Percentiles rank a stretch among this genome's conserved stretches.
These are phyloP conservation scores for Curvularia spicifera DNA, from an alignment of 2,329 filamentous ascomycete species.

Conservation along the genomic window DNA sequence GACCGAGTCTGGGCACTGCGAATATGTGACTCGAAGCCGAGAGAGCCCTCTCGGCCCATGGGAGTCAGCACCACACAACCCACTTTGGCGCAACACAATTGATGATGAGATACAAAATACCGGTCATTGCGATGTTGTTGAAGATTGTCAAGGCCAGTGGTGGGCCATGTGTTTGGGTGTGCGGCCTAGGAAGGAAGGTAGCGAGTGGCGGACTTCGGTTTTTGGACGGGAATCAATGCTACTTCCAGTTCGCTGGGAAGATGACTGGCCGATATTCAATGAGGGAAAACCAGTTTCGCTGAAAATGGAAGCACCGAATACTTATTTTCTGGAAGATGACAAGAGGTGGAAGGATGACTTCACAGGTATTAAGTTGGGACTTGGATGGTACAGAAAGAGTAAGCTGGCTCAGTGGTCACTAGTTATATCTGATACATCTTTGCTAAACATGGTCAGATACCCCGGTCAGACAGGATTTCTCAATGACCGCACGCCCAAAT, in stretches of 20 bases:
- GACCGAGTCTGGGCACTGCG: slow-evolving; percentile 45
- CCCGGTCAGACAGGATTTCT: slow-evolving; percentile 56
- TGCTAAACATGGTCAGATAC: slow-evolving; percentile 57
- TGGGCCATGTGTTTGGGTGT: slow-evolving; percentile 49
- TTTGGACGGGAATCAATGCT: slow-evolving; percentile 59
- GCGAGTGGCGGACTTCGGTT: slow-evolving; percentile 12
- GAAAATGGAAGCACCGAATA: slow-evolving; percentile 40
- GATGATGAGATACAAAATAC: slow-evolving; percentile 43
- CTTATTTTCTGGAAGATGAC: slow-evolving; percentile 14
- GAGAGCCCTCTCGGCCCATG: slow-evolving; percentile 48
- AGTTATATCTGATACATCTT: slow-evolving; percentile 12
- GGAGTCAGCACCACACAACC: slow-evolving; percentile 43
- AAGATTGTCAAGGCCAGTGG: slow-evolving; percentile 32
- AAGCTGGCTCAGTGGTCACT: slow-evolving; percentile 23
- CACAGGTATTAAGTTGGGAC: slow-evolving; percentile 7
- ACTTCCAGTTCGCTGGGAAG: slow-evolving; percentile 57
- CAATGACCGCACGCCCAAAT: slow-evolving; percentile 54
- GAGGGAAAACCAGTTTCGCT: slow-evolving; percentile 53
- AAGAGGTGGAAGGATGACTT: slow-evolving; percentile 22
- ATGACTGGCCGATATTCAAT: slow-evolving; percentile 62
- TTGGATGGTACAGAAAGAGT: slow-evolving; percentile 28
- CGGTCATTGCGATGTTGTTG: slow-evolving; percentile 36
- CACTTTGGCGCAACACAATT: slow-evolving; percentile 46
- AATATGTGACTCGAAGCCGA: slow-evolving; percentile 62
- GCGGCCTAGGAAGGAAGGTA: slow-evolving; percentile 19